These are phyloP conservation scores for Paramecium bursaria DNA, from an alignment of 73 alveolate genomes.

Conservation along the genomic window DNA sequence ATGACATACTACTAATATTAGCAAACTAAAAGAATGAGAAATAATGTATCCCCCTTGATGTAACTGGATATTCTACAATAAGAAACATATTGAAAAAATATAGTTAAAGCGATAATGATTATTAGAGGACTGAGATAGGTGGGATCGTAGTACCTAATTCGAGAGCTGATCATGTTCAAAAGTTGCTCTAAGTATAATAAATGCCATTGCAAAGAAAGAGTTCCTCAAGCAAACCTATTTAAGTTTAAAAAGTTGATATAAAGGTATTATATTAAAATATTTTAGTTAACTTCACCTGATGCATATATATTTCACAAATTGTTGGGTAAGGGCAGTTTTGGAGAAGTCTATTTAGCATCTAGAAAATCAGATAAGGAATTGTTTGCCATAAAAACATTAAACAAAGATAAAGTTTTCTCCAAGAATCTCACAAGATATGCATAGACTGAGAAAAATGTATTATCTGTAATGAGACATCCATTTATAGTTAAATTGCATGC, in stretches of 20 bases:
- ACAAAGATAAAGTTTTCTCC: constrained; percentile 76
- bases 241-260: background rate
- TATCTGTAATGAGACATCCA: constrained; percentile 81
- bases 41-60: constrained; percentile 45
- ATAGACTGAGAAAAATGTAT: constrained; percentile 83
- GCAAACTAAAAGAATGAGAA: constrained; percentile 33
- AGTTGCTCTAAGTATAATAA: constrained; percentile 19
- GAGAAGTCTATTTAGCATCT: constrained; percentile 69
- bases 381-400: constrained; percentile 72
- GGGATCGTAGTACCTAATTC: constrained; percentile 45
- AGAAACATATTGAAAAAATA: constrained; percentile 30
- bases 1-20: background rate
- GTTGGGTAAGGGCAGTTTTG: constrained; percentile 71
- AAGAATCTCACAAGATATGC: constrained; percentile 80
- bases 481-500: constrained; percentile 84
- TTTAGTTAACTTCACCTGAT: constrained; percentile 15
- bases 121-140: constrained; percentile 58
- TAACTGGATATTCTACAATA: constrained; percentile 37
- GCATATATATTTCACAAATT: constrained; percentile 57
- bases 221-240: background rate
- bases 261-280: background rate
- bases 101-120: constrained; percentile 4
- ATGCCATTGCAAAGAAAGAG: constrained; percentile 11
- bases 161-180: constrained; percentile 68
- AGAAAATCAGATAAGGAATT: constrained; percentile 35